Base-by-base conservation (phyloP, 2,329 filamentous ascomycete genomes). In the Sporothrix variecibatus region DNA sequence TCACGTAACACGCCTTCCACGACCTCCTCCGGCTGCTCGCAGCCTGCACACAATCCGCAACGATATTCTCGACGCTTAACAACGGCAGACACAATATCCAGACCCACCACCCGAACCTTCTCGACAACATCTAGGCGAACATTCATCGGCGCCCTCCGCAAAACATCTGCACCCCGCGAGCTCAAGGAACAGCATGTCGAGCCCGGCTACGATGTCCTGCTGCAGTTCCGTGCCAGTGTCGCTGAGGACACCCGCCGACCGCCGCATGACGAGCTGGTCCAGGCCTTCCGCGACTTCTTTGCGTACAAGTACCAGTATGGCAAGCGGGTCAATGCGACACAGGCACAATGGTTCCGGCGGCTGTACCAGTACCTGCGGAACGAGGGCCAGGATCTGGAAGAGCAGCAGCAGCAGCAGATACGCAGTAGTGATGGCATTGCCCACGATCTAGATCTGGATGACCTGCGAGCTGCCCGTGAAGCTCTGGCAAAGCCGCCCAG, bases 141-240 rank as follows among this genome's bases (percentile, higher is more conserved):
- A 3, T 90, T 95, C 74, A 86, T 94, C 78, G 86, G 87, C 34
- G 23, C 72, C 3, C 83, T 94, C 65, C 88, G 93, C 77, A 80
- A 85, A 76, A 34, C 34, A 4, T 89, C 90, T 78, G 83, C 89
- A 3, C 87, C 89, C 23, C 86, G 89, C 74, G 84, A 87, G 73
- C 82, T 90, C 60, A 91, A 90, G 80, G 85, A 89, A 28, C 85
- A 90, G 70, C 87, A 90, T 78, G 84, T 91, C 75, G 92, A 90
- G 78, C 92, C 89, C 0, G 94, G 94, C 72, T 88, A 94, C 79
- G 89, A 90, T 76, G 88, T 87, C 20, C 89, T 97, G 83, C 87
- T 93, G 78, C 88, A 93, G 74, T 88, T 94, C 81, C 85, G 88
- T 71, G 88, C 89, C 77, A 88, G 89, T 75, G 84, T 91, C 77